Percentiles rank a stretch among this genome's conserved stretches.
phyloP scores from a whole-genome alignment of 2,329 filamentous ascomycete species.

The Eutypa lata region DNA sequence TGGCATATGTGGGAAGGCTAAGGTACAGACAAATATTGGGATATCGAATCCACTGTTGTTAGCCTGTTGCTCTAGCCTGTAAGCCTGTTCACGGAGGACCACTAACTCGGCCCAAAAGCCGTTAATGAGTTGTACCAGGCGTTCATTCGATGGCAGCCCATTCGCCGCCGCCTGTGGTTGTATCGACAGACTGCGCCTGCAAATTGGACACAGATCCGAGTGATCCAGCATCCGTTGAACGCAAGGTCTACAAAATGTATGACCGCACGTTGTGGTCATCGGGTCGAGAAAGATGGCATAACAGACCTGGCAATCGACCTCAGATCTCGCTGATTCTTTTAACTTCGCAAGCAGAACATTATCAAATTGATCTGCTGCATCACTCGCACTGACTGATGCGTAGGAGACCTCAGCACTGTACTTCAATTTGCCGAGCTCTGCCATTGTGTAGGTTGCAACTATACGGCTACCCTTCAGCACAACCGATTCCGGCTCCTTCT shows the following conservation, averaged over 20 bases:
- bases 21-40: slow-evolving; percentile 76
- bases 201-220: slow-evolving; percentile 75
- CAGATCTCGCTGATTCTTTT: slow-evolving; percentile 59
- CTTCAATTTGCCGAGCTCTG: slow-evolving; percentile 33
- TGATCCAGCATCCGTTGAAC: slow-evolving; percentile 74
- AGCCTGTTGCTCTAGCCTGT: slow-evolving; percentile 55
- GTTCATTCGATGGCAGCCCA: slow-evolving; percentile 55
- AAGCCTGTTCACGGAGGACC: slow-evolving; percentile 51
- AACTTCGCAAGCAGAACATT: slow-evolving; percentile 51
- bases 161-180: slow-evolving; percentile 39
- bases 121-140: slow-evolving; percentile 61
- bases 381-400: slow-evolving; percentile 23
- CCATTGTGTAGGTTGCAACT: slow-evolving; percentile 64
- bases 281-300: slow-evolving; percentile 80
- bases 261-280: slow-evolving; percentile 79
- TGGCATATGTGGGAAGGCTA: slow-evolving; percentile 78
- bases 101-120: slow-evolving; percentile 69
- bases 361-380: slow-evolving; percentile 39
- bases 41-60: slow-evolving; percentile 57
- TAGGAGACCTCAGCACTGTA: slow-evolving; percentile 29
- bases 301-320: slow-evolving; percentile 87
- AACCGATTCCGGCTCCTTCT: slow-evolving; percentile 27
- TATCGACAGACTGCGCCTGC: slow-evolving; percentile 61
- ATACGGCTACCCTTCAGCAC: slow-evolving; percentile 57
- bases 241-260: slow-evolving; percentile 84